A percentile compares a stretch with the other conserved stretches of the same genome.
Conservation (phyloP, 768 basidiomycete species). For the Lentinula detonsa region DNA sequence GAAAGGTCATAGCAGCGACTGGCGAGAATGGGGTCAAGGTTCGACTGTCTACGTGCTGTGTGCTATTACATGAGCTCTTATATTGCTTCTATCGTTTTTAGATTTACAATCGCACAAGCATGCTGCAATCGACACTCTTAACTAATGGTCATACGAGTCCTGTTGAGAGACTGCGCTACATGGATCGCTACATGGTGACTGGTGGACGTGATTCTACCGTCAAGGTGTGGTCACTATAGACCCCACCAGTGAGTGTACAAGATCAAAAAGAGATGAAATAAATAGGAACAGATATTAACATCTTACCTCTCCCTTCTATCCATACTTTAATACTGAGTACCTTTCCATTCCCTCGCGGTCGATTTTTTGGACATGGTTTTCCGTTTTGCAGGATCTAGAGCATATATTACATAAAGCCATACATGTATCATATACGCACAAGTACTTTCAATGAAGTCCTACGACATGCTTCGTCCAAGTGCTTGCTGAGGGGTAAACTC, state of each 20-base stretch:
- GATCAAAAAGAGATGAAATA: not conserved
- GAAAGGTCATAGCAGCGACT: conserved; percentile 87
- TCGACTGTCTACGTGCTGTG: conserved; percentile 8
- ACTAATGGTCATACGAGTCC: conserved; percentile 95
- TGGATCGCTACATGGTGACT: conserved; percentile 91
- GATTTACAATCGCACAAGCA: conserved; percentile 94
- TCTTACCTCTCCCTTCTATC: not conserved
- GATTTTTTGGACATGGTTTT: not conserved
- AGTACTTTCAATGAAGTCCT: not conserved
- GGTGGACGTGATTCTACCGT: conserved; percentile 83
- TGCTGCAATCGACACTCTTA: conserved; percentile 76
- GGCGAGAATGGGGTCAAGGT: conserved; percentile 95
- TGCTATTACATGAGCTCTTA: not conserved
- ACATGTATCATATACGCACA: not conserved
- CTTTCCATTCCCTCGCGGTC: not conserved
- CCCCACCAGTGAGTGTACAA: too few relatives aligned
- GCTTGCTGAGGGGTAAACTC: not conserved
- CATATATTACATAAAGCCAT: not conserved
- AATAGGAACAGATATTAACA: not conserved
- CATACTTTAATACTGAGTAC: not conserved
- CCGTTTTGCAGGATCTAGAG: not conserved
- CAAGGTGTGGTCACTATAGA: conserved; percentile 89
- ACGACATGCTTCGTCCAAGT: not conserved
- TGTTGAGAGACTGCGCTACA: conserved; percentile 84
- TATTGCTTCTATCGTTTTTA: conserved; percentile 20